A percentile compares a stretch with the other conserved stretches of the same genome.
These are phyloP conservation scores for Trametes gibbosa DNA, from an alignment of 768 basidiomycete species.

Conservation along the genomic window DNA sequence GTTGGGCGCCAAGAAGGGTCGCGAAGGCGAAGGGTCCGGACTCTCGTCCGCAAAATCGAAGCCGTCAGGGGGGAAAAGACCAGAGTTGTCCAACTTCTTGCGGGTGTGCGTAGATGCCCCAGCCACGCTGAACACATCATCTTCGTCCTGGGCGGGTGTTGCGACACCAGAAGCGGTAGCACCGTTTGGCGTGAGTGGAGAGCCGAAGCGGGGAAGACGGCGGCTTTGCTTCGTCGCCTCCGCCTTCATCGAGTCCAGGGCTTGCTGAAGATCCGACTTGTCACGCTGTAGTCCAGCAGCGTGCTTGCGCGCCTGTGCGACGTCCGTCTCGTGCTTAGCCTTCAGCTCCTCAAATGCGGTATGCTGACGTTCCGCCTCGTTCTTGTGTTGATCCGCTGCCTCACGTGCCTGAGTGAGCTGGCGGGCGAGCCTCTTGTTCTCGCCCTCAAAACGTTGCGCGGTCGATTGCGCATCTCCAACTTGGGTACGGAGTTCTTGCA, in stretches of 20 bases:
- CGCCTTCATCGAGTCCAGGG: constrained; percentile 71
- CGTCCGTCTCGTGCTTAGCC: constrained; percentile 90
- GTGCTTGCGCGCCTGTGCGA: constrained; percentile 86
- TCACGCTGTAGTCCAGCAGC: constrained; percentile 88
- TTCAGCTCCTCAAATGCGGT: constrained; percentile 68
- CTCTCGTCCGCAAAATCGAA: constrained; percentile 47
- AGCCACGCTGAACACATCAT: constrained; percentile 64
- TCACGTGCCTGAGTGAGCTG: constrained; percentile 73
- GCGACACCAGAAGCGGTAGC: constrained; percentile 30
- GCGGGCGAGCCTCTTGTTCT: constrained; percentile 78
- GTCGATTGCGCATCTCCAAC: constrained; percentile 64
- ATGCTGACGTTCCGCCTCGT: constrained; percentile 73
- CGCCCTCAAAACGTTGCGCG: constrained; percentile 70
- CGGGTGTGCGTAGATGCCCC: constrained; percentile 63
- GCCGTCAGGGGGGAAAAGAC: constrained; percentile 43
- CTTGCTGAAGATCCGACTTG: constrained; percentile 85
- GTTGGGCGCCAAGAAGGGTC: constrained; percentile 65
- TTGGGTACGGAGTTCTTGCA: constrained; percentile 82
- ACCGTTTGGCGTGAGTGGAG: constrained; percentile 70
- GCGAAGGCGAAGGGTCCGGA: constrained; percentile 61
- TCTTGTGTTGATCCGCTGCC: constrained; percentile 79
- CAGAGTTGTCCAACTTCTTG: constrained; percentile 52
- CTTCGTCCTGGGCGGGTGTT: constrained; percentile 57
- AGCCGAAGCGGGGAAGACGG: constrained; percentile 62
- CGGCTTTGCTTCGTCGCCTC: constrained; percentile 67